These are phyloP conservation scores for Phaeomoniella chlamydospora DNA, from an alignment of 2,329 filamentous ascomycete genomes.

Conservation along the genomic window DNA sequence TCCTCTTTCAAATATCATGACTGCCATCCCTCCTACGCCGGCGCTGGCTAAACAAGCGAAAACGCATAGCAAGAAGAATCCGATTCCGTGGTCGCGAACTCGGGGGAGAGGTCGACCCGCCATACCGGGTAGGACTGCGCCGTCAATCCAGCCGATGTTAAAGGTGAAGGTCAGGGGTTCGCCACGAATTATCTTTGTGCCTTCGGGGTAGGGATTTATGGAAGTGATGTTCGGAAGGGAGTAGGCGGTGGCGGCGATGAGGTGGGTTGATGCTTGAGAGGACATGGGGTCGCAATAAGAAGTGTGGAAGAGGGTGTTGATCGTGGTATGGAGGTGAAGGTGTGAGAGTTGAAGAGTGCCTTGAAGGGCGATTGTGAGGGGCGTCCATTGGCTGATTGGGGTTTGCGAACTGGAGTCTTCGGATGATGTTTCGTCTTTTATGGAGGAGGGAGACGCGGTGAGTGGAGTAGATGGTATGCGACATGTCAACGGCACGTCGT, in stretches of 20 bases:
- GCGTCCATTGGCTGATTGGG: slow-evolving; percentile 48
- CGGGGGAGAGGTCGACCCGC: slow-evolving; percentile 9
- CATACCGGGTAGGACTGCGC: slow-evolving; percentile 15
- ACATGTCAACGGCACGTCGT: slow-evolving; percentile 83
- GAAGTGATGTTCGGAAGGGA: slow-evolving; percentile 58
- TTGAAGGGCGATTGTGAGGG: slow-evolving; percentile 74
- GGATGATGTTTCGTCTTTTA: slow-evolving; percentile 1
- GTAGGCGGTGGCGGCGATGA: slow-evolving; percentile 81
- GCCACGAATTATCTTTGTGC: slow-evolving; percentile 64
- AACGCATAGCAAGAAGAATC: slow-evolving; percentile 9
- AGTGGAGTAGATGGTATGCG: slow-evolving; percentile 70
- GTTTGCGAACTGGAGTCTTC: slow-evolving; percentile 4
- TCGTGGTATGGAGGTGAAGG: slow-evolving; percentile 74
- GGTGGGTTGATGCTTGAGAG: slow-evolving; percentile 15
- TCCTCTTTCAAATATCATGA: slow-evolving; percentile 11
- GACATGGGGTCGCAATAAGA: slow-evolving; percentile 6
- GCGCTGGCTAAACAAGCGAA: slow-evolving; percentile 12
- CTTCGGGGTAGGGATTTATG: slow-evolving; percentile 32
- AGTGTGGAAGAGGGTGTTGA: slow-evolving; percentile 75
- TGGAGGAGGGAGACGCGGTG: slow-evolving; percentile 13
- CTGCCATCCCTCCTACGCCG: slow-evolving; percentile 11
- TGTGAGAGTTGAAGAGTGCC: slow-evolving; percentile 81
- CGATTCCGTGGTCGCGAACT: slow-evolving; percentile 11
- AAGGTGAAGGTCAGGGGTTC: slow-evolving; percentile 69
- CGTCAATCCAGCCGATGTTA: slow-evolving; percentile 58